Evolutionary conservation across 768 basidiomycete species (phyloP), one percentile per base, ranked within the genome.

Genomic region (Hirschioporus abietinus): DNA sequence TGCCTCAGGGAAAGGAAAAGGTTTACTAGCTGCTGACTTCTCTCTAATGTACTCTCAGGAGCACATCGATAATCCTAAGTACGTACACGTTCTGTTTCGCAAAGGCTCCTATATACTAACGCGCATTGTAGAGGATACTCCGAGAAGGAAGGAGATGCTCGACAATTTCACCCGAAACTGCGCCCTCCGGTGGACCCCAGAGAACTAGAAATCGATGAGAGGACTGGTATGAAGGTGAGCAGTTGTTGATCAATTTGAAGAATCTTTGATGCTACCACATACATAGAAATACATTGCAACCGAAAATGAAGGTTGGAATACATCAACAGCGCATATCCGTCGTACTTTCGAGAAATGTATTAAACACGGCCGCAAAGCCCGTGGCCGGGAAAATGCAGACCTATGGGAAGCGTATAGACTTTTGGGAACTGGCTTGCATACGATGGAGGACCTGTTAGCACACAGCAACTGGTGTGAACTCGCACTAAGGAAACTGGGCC

Each of bases 401-500:
- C 80, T 85, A 18, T 89, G 79, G 76, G 88, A 89, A 69, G 86
- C 88, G 1, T 93, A 88, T 76, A 83, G 89, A 17, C 80, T 91
- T 9, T 80, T 93, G 20, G 91, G 91, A 2, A 86, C 83, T 24
- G 87, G 85, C 1, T 77, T 88, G 35, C 88, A 88, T 72, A 88
- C 87, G 2, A 78, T 88, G 76, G 90, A 92, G 72, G 90, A 93
- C 73, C 81, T 92, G 57, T 77, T 88, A 15, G 91, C 91, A 0
- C 92, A 93, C 74, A 87, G 86, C 72, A 88, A 93, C 76, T 93
- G 88, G 84, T 89, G 88, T 75, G 91, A 95, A 75, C 78, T 93
- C 12, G 84, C 84, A 0, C 80, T 93, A 8, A 82, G 85, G 68
- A 88, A 86, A 68, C 80, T 92, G 78, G 92, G 92, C 0, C 79